Conservation (phyloP, 2,329 filamentous ascomycete species). For the Monilinia polystroma region DNA sequence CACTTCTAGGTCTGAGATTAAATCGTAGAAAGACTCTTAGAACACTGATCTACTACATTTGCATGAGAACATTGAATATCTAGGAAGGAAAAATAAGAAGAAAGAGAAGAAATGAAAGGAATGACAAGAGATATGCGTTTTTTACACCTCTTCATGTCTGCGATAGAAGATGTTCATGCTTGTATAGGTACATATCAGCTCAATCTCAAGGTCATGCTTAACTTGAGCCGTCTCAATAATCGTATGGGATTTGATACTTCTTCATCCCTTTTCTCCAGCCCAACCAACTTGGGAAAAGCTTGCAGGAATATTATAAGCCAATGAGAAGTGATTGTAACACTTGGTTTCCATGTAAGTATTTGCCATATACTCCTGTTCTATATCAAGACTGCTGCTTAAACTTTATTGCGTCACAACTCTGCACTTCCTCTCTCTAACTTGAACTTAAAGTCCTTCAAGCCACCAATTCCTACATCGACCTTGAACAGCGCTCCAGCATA, state of each 20-base stretch:
- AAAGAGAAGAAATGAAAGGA: not conserved
- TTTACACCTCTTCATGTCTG: not conserved
- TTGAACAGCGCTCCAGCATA: slow-evolving; percentile 72
- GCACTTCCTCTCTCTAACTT: slow-evolving; percentile 41
- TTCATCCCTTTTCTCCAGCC: not conserved
- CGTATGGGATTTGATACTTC: not conserved
- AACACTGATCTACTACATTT: too few species aligned
- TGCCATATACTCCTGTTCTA: not conserved
- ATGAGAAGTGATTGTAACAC: not conserved
- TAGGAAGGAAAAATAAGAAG: not conserved
- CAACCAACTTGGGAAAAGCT: not conserved
- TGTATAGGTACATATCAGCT: not conserved
- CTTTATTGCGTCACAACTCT: slow-evolving; percentile 12
- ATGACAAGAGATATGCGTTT: not conserved
- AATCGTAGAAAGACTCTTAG: not conserved
- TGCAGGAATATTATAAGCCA: too few species aligned
- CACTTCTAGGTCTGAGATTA: not conserved
- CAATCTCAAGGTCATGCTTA: not conserved
- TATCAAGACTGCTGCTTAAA: not conserved
- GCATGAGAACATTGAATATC: not conserved
- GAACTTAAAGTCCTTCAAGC: slow-evolving; percentile 64
- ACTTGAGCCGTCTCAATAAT: not conserved
- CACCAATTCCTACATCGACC: slow-evolving; percentile 72
- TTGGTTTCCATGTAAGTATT: not conserved
- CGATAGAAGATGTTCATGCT: not conserved